phyloP scores from a whole-genome alignment of 768 basidiomycete species.

The Mycena chlorophos region DNA sequence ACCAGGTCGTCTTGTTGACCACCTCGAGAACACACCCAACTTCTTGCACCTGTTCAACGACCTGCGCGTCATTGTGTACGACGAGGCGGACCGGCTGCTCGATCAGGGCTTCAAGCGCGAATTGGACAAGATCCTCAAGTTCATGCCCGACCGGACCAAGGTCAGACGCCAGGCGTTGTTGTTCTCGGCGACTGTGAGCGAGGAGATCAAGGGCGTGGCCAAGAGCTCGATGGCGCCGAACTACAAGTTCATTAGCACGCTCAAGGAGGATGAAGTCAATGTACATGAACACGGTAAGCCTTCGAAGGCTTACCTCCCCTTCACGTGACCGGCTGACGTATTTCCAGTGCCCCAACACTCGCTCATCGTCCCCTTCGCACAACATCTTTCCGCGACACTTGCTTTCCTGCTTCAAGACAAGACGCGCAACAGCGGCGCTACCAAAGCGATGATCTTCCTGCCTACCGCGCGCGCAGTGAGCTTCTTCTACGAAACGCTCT shows the following conservation, averaged over 20 bases:
- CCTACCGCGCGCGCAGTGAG: constrained; percentile 54
- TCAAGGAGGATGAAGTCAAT: constrained; percentile 56
- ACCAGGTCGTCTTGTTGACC: constrained; percentile 74
- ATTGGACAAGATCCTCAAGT: constrained; percentile 59
- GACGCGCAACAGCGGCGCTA: constrained; percentile 28
- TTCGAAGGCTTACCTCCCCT: not conserved
- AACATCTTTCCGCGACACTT: constrained; percentile 42
- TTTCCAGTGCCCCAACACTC: constrained; percentile 47
- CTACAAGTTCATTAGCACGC: constrained; percentile 56
- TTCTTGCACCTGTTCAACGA: constrained; percentile 37
- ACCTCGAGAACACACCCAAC: constrained; percentile 49
- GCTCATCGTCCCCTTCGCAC: constrained; percentile 41
- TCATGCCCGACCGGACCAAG: constrained; percentile 43
- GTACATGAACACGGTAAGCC: constrained; percentile 59
- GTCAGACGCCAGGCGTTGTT: constrained; percentile 64
- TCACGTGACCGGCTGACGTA: not conserved
- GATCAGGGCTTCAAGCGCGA: constrained; percentile 73
- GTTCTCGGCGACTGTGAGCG: constrained; percentile 75
- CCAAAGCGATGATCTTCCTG: constrained; percentile 61
- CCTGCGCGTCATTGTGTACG: constrained; percentile 55
- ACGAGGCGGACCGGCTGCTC: constrained; percentile 74
- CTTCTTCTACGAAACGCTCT: constrained; percentile 20
- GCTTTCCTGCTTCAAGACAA: constrained; percentile 40
- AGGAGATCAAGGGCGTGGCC: constrained; percentile 57
- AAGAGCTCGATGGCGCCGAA: constrained; percentile 26